Evolutionary conservation across 2,329 filamentous ascomycete genomes (phyloP), one percentile per base, ranked within the genome.

Genomic region (Penicillium sp.): DNA sequence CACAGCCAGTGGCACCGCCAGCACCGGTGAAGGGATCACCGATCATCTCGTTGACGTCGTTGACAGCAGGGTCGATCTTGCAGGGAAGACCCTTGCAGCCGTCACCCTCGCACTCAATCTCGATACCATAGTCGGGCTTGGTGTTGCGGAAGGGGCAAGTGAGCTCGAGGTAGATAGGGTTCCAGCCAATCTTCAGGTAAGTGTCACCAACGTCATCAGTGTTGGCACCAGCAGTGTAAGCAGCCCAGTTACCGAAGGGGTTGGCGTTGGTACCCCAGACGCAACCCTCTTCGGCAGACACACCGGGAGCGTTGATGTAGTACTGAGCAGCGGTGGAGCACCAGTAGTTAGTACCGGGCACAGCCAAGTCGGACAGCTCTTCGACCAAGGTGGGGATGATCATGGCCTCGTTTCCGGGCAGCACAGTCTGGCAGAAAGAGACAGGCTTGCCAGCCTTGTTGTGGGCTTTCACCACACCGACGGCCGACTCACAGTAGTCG

Each of bases 321-420:
- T 79, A 89, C 84, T 93, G 89, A 54, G 89, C 87, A 54, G 88
- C 83, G 11, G 89, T 92, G 42, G 75, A 73, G 62, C 79, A 83
- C 89, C 88, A 92, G 73, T 92, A 92, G 52, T 75, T 80, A 16
- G 80, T 74, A 53, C 80, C 86, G 8, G 89, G 89, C 34, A 92
- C 88, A 46, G 89, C 88, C 50, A 93, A 77, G 29, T 80, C 81
- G n/a, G 79, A 77, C 22, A 66, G 72, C 57, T 78, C 75, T 21
- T 78, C 67, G 44, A 92, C 85, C 58, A 85, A 72, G n/a, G 88
- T 92, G 14, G 88, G 88, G 64, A 92, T 92, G 62, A 92, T 78
- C 88, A 92, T 92, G 56, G 87, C 87, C 75, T 92, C 89, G 65
- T 90, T 88, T 46, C 89, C 89, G 16, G 89, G 89, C 56, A 92